Conservation (phyloP, 179 eudicot genomes). For the Silene coronaria region DNA sequence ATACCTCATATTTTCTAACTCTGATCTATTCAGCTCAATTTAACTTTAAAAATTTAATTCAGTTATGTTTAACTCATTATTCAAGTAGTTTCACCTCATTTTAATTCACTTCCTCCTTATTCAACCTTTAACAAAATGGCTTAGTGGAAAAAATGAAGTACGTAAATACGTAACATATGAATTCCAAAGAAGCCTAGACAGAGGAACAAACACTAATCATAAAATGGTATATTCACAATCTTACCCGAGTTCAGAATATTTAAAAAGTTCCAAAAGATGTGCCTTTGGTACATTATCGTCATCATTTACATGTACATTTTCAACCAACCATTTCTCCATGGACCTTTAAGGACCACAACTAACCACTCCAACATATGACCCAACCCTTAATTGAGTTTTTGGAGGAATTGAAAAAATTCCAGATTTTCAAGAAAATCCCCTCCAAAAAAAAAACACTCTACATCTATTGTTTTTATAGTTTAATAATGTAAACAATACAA, state of each 20-base stretch:
- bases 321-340: conserved; percentile 26
- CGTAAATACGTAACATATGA: no score
- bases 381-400: conserved; percentile 6
- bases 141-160: no score
- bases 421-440: background rate
- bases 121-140: no score
- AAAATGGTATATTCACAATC: conserved; percentile 2
- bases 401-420: conserved; percentile 8
- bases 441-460: conserved; percentile 19
- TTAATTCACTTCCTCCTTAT: no score
- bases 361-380: background rate
- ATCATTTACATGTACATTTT: conserved; percentile 30
- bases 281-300: conserved; percentile 20
- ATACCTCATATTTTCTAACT: no score
- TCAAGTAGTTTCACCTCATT: no score
- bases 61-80: no score
- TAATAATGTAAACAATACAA: conserved; percentile 22
- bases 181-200: no score
- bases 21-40: no score
- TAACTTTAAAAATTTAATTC: no score
- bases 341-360: conserved; percentile 16
- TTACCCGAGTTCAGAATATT: background rate
- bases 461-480: conserved; percentile 17
- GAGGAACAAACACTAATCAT: no score
- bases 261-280: background rate